Conservation (phyloP, 805 yeast species). For the Lipomyces anomalus region DNA sequence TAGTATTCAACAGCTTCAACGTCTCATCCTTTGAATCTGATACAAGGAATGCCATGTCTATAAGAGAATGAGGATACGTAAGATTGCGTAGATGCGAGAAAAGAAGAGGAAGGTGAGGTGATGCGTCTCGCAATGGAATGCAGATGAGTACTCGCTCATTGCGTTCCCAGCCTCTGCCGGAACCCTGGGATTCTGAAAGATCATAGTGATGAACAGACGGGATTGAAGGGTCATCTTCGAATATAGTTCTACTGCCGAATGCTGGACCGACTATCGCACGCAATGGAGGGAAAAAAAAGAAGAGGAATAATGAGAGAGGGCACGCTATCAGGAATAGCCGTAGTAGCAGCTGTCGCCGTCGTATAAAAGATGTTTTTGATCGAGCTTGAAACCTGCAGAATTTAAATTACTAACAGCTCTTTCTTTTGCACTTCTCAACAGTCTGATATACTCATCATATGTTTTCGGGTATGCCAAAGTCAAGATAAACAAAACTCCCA, state of each 20-base stretch:
- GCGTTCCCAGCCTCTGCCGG: constrained; percentile 70
- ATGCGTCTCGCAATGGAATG: constrained; percentile 90
- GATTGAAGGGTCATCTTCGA: constrained; percentile 21
- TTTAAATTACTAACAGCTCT: too few species aligned
- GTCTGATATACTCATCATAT: too few species aligned
- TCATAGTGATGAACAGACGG: constrained; percentile 62
- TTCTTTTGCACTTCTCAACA: too few species aligned
- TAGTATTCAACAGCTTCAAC: constrained; percentile 55
- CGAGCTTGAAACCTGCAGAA: constrained; percentile 17
- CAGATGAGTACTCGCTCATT: constrained; percentile 76
- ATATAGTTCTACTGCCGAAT: constrained; percentile 2
- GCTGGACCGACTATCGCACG: constrained; percentile 12
- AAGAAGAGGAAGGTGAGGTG: constrained; percentile 83
- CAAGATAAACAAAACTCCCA: too few species aligned
- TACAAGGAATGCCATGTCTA: constrained; percentile 78
- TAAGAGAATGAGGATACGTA: constrained; percentile 73
- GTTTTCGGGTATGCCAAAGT: too few species aligned
- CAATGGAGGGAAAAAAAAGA: constrained; percentile 21
- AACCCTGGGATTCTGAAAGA: constrained; percentile 56
- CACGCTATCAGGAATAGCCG: constrained; percentile 10
- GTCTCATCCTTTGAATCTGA: constrained; percentile 89
- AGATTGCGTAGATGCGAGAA: constrained; percentile 73
- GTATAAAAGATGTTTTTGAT: constrained; percentile 7
- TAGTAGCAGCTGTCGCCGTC: constrained; percentile 6
- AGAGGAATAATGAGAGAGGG: constrained; percentile 10